Evolutionary conservation across 192 early-diverging fungal genomes (phyloP).

Genomic region (Paraglomus occultum): DNA sequence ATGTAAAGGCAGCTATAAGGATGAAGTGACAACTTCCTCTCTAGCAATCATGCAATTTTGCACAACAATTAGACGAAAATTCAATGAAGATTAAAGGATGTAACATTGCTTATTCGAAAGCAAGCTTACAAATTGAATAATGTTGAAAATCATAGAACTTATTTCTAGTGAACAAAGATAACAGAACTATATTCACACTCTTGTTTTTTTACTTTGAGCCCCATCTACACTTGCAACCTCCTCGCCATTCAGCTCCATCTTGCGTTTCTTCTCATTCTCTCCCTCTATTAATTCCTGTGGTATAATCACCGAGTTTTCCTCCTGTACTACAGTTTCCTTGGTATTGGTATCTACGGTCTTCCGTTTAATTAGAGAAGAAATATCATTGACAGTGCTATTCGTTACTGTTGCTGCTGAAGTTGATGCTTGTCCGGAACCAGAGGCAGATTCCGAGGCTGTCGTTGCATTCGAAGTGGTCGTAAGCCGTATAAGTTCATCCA

Average conservation of each 20-base stretch:
- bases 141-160: too few relatives aligned
- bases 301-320: neutral
- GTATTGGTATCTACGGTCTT: slow-evolving; percentile 8
- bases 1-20: too few relatives aligned
- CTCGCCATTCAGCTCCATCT: slow-evolving; percentile 31
- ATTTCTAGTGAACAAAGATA: neutral
- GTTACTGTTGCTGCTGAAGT: slow-evolving; percentile 18
- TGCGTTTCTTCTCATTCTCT: slow-evolving; percentile 29
- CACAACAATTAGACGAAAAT: too few relatives aligned
- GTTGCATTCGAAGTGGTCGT: slow-evolving; percentile 6
- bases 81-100: too few relatives aligned
- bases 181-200: neutral
- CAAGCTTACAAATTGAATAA: too few relatives aligned
- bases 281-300: slow-evolving; percentile 7
- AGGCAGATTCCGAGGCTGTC: slow-evolving; percentile 4
- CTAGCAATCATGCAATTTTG: too few relatives aligned
- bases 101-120: too few relatives aligned
- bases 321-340: too few relatives aligned
- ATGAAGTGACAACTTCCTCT: too few relatives aligned
- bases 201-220: slow-evolving; percentile 18
- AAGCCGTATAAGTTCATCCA: slow-evolving; percentile 25
- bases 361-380: slow-evolving; percentile 49
- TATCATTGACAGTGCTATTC: slow-evolving; percentile 45
- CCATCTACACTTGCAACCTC: neutral
- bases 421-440: slow-evolving; percentile 1